Percentiles rank a stretch among this genome's conserved stretches.
Evolutionary conservation across 2,329 filamentous ascomycete species (phyloP).

Genomic region (Apiospora pterosperma): DNA sequence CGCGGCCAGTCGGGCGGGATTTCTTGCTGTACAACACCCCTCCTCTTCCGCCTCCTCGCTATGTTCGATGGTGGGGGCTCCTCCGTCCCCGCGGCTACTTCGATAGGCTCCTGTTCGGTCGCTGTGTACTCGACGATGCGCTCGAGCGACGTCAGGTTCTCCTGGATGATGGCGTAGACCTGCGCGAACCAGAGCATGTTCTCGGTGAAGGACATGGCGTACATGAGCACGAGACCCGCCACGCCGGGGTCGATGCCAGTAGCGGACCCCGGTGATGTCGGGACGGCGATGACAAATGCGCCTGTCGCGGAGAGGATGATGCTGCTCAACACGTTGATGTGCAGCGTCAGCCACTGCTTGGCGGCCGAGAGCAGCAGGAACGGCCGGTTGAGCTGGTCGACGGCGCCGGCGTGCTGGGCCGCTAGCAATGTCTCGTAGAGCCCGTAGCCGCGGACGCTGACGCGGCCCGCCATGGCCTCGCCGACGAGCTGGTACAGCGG

Average conservation of each 20-base stretch:
- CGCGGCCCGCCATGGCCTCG: not conserved
- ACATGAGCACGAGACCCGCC: not conserved
- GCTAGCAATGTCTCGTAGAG: not conserved
- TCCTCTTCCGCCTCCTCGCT: too few species aligned
- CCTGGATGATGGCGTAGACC: not conserved
- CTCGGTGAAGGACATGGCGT: not conserved
- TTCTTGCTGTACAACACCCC: accelerated
- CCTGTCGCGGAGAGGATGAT: not conserved
- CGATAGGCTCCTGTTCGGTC: not conserved
- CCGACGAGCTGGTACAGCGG: not conserved
- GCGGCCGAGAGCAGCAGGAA: not conserved
- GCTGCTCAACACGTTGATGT: not conserved
- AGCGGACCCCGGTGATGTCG: not conserved
- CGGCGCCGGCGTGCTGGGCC: not conserved
- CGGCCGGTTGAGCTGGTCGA: not conserved
- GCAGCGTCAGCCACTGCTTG: not conserved
- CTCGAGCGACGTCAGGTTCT: not conserved
- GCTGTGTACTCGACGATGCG: not conserved
- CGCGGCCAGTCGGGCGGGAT: not conserved
- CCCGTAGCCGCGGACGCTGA: not conserved
- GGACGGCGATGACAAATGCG: not conserved
- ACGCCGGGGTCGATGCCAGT: not conserved
- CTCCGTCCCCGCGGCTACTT: too few species aligned
- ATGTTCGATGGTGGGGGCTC: too few species aligned
- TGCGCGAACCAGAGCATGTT: not conserved